These are phyloP conservation scores for Aspergillus sergii DNA, from an alignment of 2,329 filamentous ascomycete genomes.

Conservation along the genomic window DNA sequence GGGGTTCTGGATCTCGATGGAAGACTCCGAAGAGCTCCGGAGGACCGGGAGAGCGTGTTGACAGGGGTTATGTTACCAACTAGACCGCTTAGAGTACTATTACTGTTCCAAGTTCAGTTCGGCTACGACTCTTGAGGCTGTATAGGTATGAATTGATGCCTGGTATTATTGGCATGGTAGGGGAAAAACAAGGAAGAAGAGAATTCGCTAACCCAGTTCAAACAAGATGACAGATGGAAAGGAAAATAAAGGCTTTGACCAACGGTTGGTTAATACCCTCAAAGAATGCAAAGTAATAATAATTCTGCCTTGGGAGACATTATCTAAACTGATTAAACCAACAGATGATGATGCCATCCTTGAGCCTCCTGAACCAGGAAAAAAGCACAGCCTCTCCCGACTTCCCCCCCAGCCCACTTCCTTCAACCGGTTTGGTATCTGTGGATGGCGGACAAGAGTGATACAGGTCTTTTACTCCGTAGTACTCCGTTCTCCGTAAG, in stretches of 20 bases:
- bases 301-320: not conserved
- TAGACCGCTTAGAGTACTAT: not conserved
- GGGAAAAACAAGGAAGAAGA: not conserved
- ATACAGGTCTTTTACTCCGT: conserved; percentile 1
- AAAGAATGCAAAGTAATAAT: not conserved
- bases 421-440: conserved; percentile 5
- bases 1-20: conserved; percentile 2
- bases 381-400: conserved; percentile 8
- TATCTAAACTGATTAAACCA: not conserved
- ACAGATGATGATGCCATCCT: conserved; percentile 8
- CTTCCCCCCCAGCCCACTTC: conserved; percentile 5
- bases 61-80: not conserved
- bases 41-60: not conserved
- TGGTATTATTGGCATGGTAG: not conserved
- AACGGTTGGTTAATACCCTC: not conserved
- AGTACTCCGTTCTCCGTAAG: conserved; percentile 1
- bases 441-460: conserved; percentile 1
- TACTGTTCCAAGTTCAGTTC: not conserved
- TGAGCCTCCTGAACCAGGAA: not conserved
- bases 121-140: not conserved
- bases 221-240: not conserved
- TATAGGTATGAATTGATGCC: not conserved
- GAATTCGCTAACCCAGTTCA: not conserved
- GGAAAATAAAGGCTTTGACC: not conserved
- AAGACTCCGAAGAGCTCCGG: conserved; percentile 3